Evolutionary conservation across 345 rosid genomes (phyloP).

Genomic region (Viola odorata): DNA sequence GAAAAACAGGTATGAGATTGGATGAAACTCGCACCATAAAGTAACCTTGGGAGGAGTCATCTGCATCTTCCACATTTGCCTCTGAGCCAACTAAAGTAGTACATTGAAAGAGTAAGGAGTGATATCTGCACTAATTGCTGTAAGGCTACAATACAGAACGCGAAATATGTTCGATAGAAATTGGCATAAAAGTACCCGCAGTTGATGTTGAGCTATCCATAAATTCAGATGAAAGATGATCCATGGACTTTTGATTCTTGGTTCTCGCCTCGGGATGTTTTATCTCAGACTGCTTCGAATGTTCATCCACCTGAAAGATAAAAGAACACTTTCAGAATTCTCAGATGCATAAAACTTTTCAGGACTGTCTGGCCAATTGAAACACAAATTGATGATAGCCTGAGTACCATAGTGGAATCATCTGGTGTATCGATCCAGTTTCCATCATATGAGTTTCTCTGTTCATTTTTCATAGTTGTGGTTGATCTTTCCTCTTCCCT

Average conservation of each 20-base stretch:
- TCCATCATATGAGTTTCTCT: slow-evolving; percentile 14
- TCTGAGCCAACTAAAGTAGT: slow-evolving; percentile 14
- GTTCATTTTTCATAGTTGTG: slow-evolving; percentile 19
- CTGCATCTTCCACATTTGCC: slow-evolving; percentile 35
- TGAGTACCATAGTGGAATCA: slow-evolving; percentile 27
- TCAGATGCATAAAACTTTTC: background rate
- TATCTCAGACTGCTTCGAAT: slow-evolving; percentile 22
- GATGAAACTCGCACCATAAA: slow-evolving; percentile 35
- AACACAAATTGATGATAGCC: background rate
- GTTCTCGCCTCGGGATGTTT: slow-evolving; percentile 18
- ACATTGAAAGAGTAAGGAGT: no score
- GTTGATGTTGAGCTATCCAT: slow-evolving; percentile 36
- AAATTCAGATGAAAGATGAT: slow-evolving; percentile 24
- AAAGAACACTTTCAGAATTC: background rate
- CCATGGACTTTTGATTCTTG: slow-evolving; percentile 11
- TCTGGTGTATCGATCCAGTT: slow-evolving; percentile 19
- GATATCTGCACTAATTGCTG: no score
- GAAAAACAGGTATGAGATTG: background rate
- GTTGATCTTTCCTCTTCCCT: slow-evolving; percentile 23
- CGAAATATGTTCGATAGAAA: background rate
- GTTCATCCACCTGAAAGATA: slow-evolving; percentile 29
- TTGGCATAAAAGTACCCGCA: slow-evolving; percentile 36
- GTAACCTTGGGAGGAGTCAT: slow-evolving; percentile 40
- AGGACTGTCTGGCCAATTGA: background rate
- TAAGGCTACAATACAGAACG: no score